These are phyloP conservation scores for Mycotypha africana DNA, from an alignment of 371 early-diverging fungal genomes.

Conservation along the genomic window DNA sequence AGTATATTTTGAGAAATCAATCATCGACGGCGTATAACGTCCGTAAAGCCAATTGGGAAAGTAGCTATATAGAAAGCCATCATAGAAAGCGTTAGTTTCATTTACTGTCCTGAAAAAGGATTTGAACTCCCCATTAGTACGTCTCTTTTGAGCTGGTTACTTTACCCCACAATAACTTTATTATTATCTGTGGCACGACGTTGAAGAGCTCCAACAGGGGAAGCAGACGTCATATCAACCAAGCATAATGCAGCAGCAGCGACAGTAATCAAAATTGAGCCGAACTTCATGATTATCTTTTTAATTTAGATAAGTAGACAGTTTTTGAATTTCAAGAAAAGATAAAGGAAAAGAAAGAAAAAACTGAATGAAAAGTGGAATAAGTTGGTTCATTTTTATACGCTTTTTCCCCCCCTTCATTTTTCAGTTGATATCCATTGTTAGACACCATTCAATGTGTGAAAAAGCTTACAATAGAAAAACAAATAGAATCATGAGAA, in stretches of 20 bases:
- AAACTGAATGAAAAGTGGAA: no score
- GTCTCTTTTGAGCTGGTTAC: neutral
- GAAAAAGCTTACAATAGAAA: no score
- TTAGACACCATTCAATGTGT: no score
- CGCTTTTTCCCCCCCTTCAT: no score
- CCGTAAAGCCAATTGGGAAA: conserved; percentile 34
- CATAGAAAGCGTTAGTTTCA: neutral
- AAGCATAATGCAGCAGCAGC: conserved; percentile 9
- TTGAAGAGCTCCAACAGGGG: conserved; percentile 4
- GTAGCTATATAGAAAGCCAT: conserved; percentile 23
- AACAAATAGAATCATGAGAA: no score
- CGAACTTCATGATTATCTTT: conserved; percentile 19
- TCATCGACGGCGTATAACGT: conserved; percentile 22
- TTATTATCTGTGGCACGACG: conserved; percentile 7
- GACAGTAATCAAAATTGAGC: conserved; percentile 4
- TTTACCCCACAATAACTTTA: conserved; percentile 21
- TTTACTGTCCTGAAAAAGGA: neutral
- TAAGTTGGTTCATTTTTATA: no score
- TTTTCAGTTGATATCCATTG: no score
- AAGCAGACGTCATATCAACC: conserved; percentile 2
- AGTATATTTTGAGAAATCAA: conserved; percentile 49
- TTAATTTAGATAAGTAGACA: no score
- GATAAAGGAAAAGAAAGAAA: no score
- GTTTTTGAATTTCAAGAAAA: no score
- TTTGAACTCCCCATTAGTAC: no score